Conservation (phyloP, 2,329 filamentous ascomycete genomes). For the Sporothrix pseudoabietina region DNA sequence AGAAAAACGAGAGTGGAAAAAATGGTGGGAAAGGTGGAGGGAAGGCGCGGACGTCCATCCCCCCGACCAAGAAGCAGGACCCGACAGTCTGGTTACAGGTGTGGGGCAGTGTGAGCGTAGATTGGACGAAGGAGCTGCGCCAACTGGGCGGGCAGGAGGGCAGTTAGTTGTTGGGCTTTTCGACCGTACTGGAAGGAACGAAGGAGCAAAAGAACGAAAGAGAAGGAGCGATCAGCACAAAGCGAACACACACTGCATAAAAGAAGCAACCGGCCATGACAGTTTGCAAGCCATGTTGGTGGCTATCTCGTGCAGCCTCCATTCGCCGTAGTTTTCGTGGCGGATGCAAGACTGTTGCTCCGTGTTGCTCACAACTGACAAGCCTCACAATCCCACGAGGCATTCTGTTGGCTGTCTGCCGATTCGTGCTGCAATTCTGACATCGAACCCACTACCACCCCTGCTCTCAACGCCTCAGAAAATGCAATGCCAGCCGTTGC, state of each 20-base stretch:
- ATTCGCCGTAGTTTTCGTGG: not conserved
- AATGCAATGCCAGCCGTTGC: constrained; percentile 1
- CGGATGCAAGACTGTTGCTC: not conserved
- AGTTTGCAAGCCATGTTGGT: not conserved
- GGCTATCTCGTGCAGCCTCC: not conserved
- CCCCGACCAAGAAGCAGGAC: not conserved
- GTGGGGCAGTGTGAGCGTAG: constrained; percentile 10
- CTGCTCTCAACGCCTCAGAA: not conserved
- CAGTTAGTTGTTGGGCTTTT: not conserved
- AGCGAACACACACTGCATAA: not conserved
- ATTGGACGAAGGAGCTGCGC: constrained; percentile 13
- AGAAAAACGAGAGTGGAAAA: not conserved
- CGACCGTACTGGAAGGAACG: not conserved
- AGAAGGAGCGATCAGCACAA: not conserved
- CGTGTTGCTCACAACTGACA: not conserved
- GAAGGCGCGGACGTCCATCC: not conserved
- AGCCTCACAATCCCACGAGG: not conserved
- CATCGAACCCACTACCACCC: not conserved
- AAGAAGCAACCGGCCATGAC: not conserved
- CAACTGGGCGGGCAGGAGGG: not conserved
- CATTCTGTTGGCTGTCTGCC: not conserved
- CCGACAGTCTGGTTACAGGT: constrained; percentile 22
- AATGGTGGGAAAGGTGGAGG: not conserved
- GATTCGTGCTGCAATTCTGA: not conserved
- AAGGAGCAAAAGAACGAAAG: not conserved